A percentile compares a stretch with the other conserved stretches of the same genome.
Conservation (phyloP, 2,329 filamentous ascomycete genomes). For the Colletotrichum eremochloae region DNA sequence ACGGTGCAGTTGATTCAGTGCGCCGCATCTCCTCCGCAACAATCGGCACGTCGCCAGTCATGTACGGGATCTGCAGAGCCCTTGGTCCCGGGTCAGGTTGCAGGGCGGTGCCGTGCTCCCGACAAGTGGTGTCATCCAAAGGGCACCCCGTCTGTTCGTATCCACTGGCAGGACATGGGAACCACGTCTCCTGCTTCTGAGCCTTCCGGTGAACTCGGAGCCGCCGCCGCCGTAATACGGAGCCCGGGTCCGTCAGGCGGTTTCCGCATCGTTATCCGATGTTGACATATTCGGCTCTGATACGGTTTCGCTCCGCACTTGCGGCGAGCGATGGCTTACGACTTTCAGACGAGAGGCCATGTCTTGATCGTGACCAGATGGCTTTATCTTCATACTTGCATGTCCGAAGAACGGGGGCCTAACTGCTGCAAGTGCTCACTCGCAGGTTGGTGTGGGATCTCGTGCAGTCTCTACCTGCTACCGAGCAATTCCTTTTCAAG, state of each 20-base stretch:
- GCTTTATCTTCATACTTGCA: background rate
- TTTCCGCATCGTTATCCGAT: background rate
- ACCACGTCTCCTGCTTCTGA: constrained; percentile 14
- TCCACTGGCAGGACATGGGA: constrained; percentile 2
- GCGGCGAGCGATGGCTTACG: background rate
- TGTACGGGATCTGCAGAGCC: background rate
- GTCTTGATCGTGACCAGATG: background rate
- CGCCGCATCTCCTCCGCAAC: background rate
- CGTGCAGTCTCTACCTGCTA: background rate
- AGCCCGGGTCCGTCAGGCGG: constrained; percentile 10
- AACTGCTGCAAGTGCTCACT: background rate
- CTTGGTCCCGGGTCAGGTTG: background rate
- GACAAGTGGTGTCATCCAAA: background rate
- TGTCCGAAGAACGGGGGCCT: background rate
- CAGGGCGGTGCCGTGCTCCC: background rate
- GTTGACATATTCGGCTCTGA: background rate
- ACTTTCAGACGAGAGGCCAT: background rate
- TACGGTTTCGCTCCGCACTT: background rate
- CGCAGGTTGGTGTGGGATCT: background rate
- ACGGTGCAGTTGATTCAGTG: no score
- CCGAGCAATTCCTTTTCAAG: background rate
- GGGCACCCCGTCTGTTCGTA: background rate
- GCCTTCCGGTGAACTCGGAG: constrained; percentile 9
- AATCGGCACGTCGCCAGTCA: background rate
- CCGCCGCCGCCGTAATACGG: constrained; percentile 11